These are phyloP conservation scores for Candida manassasensis DNA, from an alignment of 805 yeast species.

Conservation along the genomic window DNA sequence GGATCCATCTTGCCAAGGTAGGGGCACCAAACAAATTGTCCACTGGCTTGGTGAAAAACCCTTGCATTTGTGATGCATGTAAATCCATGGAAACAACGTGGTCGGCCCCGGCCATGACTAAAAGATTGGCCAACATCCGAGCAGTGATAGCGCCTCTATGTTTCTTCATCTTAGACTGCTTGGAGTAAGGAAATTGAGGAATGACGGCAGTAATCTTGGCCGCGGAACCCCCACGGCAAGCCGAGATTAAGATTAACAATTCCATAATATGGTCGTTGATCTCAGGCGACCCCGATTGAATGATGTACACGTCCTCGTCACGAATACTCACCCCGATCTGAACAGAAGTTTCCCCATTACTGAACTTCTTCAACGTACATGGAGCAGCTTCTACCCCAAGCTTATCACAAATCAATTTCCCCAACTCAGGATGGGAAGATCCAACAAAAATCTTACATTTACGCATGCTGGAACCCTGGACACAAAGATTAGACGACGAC, in stretches of 20 bases:
- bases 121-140: slow-evolving; percentile 90
- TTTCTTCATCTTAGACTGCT: slow-evolving; percentile 97
- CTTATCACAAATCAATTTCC: slow-evolving; percentile 81
- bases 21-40: slow-evolving; percentile 97
- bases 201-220: slow-evolving; percentile 93
- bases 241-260: slow-evolving; percentile 83
- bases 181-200: slow-evolving; percentile 96
- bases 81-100: slow-evolving; percentile 97
- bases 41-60: slow-evolving; percentile 94
- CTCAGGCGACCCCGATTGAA: slow-evolving; percentile 85
- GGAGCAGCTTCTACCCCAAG: slow-evolving; percentile 94
- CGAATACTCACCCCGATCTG: slow-evolving; percentile 92
- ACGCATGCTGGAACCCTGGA: slow-evolving; percentile 54
- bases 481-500: slow-evolving; percentile 2
- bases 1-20: slow-evolving; percentile 92
- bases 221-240: slow-evolving; percentile 98
- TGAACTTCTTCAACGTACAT: slow-evolving; percentile 83
- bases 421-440: slow-evolving; percentile 92
- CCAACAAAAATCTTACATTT: slow-evolving; percentile 97
- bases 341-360: slow-evolving; percentile 96
- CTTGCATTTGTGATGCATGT: slow-evolving; percentile 98
- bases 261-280: slow-evolving; percentile 96
- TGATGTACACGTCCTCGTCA: slow-evolving; percentile 92
- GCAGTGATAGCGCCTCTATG: slow-evolving; percentile 99
- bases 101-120: slow-evolving; percentile 98